Percentiles rank a stretch among this genome's conserved stretches.
These are phyloP conservation scores for Mycena indigotica DNA, from an alignment of 768 basidiomycete genomes.

Conservation along the genomic window DNA sequence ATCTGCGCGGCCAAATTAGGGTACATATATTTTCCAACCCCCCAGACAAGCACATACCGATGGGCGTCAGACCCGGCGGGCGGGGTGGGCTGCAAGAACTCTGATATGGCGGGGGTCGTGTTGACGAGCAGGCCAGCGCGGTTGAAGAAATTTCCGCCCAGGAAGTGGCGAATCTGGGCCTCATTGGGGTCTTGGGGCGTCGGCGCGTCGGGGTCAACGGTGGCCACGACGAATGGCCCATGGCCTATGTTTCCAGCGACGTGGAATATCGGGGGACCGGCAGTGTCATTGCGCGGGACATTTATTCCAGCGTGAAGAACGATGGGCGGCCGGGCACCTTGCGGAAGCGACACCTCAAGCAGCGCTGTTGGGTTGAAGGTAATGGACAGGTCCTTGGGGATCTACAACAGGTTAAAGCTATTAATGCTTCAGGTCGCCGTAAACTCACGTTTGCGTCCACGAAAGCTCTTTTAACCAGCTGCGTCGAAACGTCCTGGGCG, in stretches of 20 bases:
- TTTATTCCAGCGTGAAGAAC: slow-evolving; percentile 30
- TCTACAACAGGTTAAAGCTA: too few relatives aligned
- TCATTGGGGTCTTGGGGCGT: slow-evolving; percentile 47
- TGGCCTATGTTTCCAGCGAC: slow-evolving; percentile 25
- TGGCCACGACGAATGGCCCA: slow-evolving; percentile 50
- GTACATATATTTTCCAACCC: not conserved
- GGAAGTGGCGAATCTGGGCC: slow-evolving; percentile 52
- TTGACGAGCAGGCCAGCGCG: slow-evolving; percentile 32
- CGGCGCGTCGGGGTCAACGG: slow-evolving; percentile 55
- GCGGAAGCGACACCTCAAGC: slow-evolving; percentile 30
- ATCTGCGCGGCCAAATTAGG: slow-evolving; percentile 22
- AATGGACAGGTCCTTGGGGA: slow-evolving; percentile 27
- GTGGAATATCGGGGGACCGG: slow-evolving; percentile 37
- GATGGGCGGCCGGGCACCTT: slow-evolving; percentile 25
- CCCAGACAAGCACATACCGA: slow-evolving; percentile 16
- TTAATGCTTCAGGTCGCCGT: not conserved
- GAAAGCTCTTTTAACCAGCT: slow-evolving; percentile 15
- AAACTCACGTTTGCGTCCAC: slow-evolving; percentile 5
- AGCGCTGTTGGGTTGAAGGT: slow-evolving; percentile 28
- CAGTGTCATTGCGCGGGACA: slow-evolving; percentile 33
- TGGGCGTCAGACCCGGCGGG: slow-evolving; percentile 46
- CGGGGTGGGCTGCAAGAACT: slow-evolving; percentile 44
- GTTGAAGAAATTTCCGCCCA: slow-evolving; percentile 43
- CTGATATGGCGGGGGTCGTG: slow-evolving; percentile 42
- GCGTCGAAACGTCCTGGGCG: slow-evolving; percentile 17